These are phyloP conservation scores for Haematococcus sp. DNA, from an alignment of 139 green algal species.

Conservation along the genomic window DNA sequence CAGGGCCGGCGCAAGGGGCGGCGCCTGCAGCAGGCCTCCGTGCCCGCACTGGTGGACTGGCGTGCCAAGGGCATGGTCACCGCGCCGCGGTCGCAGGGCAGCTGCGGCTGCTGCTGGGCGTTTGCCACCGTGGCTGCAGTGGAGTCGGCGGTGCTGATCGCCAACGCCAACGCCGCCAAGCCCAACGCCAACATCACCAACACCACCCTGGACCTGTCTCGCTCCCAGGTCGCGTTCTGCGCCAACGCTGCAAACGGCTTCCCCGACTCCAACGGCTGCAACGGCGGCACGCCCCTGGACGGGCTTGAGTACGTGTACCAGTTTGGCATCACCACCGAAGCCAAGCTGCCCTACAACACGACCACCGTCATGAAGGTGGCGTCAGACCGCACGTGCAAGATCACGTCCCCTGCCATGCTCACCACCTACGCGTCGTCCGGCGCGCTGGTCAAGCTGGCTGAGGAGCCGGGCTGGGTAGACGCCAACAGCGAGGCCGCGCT, in stretches of 20 bases:
- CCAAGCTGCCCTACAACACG: not conserved
- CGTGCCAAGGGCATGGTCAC: conserved; percentile 1
- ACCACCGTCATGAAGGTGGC: not conserved
- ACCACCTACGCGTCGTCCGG: not conserved
- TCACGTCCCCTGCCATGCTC: not conserved
- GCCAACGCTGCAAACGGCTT: not conserved
- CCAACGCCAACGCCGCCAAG: conserved; percentile 38
- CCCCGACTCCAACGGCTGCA: conserved; percentile 59
- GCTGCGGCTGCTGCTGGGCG: conserved; percentile 18
- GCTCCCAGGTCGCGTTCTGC: conserved; percentile 11
- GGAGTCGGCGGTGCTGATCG: conserved; percentile 6
- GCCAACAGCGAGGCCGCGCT: conserved; percentile 1
- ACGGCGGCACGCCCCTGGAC: conserved; percentile 44
- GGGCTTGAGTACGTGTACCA: not conserved
- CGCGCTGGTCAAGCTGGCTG: too few species aligned
- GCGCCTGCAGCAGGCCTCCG: not conserved
- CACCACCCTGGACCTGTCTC: not conserved
- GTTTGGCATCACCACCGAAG: not conserved
- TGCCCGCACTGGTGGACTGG: too few species aligned
- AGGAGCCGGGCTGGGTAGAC: too few species aligned
- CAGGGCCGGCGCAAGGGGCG: not conserved
- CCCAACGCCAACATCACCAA: too few species aligned
- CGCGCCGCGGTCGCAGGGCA: not conserved
- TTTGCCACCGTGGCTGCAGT: conserved; percentile 9
- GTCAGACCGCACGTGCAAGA: not conserved